Evolutionary conservation across 78 protist genomes (phyloP), one percentile per base, ranked within the genome.

Genomic region (Anaeramoeba flamelloides): DNA sequence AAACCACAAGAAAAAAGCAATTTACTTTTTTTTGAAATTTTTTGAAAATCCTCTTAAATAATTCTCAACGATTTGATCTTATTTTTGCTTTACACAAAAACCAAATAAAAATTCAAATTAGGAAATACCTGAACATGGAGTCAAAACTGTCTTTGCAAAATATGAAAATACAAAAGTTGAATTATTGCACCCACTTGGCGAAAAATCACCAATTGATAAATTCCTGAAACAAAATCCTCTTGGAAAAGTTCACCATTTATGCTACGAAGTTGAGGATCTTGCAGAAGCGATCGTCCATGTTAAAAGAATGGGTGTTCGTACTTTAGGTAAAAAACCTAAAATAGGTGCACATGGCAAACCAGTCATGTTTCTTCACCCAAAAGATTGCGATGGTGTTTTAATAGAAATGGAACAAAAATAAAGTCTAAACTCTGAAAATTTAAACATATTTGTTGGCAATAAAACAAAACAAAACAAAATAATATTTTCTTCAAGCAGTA

Each of bases 271-370:
- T 33, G 80, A 31, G n/a, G 22, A 26, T 76, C 22, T 39, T 76
- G 41, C n/a, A n/a, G 34, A 0, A 40, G 84, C 91, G 33, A 65
- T 80, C 26, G 76, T 8, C 2, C 77, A 75, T 1, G 26, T 87
- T 30, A 1, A 2, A 12, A 86, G 0, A 2, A 81, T 81, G 17
- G 84, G 85, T n/a, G 81, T 93, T 41, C 83, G 89, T 36, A 40
- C 87, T 17, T 85, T 93, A 30, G 83, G 77, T 26, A 83, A 77
- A 38, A 86, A 88, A 77, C 91, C 96, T 32, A 93, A 93, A 85
- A 91, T 93, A 36, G 94, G 92, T 40, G 97, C 97, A 0, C 97
- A 94, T 80, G 95, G 95, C 41, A 94, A 94, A 77, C 95, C 95
- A 31, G 97, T 94, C 36, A 87, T 91, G 17, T 94, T 94, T 81